Evolutionary conservation across 2,329 filamentous ascomycete species (phyloP), one percentile per base, ranked within the genome.

Genomic region (Ambrosiella beaveri): DNA sequence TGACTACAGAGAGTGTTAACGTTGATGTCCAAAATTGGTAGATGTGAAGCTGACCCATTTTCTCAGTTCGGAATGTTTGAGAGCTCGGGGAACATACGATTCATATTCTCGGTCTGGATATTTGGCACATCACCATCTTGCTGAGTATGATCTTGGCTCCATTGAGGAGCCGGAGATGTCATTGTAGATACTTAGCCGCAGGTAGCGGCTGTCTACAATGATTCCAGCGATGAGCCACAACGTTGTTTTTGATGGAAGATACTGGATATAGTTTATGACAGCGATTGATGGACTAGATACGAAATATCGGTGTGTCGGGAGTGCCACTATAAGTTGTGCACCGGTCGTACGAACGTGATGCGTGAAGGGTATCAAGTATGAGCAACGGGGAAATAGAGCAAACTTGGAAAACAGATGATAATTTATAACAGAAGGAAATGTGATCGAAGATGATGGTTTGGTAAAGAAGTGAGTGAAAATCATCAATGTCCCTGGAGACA

Each of bases 1-100:
- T 97, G 70, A 97, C 90, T 95, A 27, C 27, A 27, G 27, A 19
- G 19, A 40, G 55, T 38, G 61, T 68, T 68, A 65, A 62, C 27
- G 58, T 57, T 59, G 15, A 55, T 9, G n/a, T 55, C 17, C 39
- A 51, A 54, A 27, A 27, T 5, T 27, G 27, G 27, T 4, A 27
- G 27, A 27, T 27, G 27, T 27, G 27, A 27, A 27, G 27, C 27
- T 27, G 27, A 27, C 27, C 2, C 3, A 27, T 27, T 27, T 27
- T 2, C 27, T 27, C 27, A 2, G 27, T 27, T 27, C 3, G 5
- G 27, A 27, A 27, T 27, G 3, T 27, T 27, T 27, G 27, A 27
- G 27, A 27, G 27, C 44, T 2, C 8, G 8, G n/a, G 7, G 19
- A 59, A 73, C 81, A 68, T 80, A 86, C 82, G 75, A 71, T 81